Base-by-base conservation (phyloP, 73 alveolate species). In the Uronychia binucleata region DNA sequence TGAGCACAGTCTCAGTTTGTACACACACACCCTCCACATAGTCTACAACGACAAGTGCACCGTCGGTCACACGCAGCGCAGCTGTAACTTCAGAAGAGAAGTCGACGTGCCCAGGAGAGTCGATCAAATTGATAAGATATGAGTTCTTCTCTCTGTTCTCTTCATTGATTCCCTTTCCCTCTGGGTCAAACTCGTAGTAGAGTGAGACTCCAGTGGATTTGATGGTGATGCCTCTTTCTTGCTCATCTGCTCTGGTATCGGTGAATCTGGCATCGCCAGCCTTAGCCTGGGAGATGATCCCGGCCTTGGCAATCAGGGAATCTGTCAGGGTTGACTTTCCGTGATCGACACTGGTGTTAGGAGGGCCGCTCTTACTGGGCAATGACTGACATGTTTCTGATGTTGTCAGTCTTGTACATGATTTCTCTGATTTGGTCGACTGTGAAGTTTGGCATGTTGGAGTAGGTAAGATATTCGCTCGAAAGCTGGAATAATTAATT, bases 31-130 rank as follows among this genome's bases (percentile, higher is more conserved):
- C 99, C 88, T 98, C 99, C 84, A 98, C 98, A 92, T 97, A 94
- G 92, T 98, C 99, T 31, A 97, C 99, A 90, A 98, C 99, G 94
- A 98, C 99, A 86, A 98, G 94, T 58, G 99, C 99, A 79, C 99
- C 99, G 83, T 98, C 99, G 60, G 99, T 98, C 80, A 98, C 99
- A 90, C 99, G 95, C 88, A 98, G 92, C 81, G 99, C 99, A 78
- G 99, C 99, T 57, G 99, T 98, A 84, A 97, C 99, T 91, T 98
- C 99, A 28, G 99, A 98, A 31, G 99, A 94, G 98, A 98, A 97
- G 90, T 97, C 99, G 91, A 97, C 99, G 92, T 97, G 99, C 34
- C 99, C 99, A 57, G 99, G 99, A 29, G 99, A 97, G 87, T 98
- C 99, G 95, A 98, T 97, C 93, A 98, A 92, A 94, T 96, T 98